Conservation (phyloP, 805 yeast genomes). For the Pichia cephalocereana region DNA sequence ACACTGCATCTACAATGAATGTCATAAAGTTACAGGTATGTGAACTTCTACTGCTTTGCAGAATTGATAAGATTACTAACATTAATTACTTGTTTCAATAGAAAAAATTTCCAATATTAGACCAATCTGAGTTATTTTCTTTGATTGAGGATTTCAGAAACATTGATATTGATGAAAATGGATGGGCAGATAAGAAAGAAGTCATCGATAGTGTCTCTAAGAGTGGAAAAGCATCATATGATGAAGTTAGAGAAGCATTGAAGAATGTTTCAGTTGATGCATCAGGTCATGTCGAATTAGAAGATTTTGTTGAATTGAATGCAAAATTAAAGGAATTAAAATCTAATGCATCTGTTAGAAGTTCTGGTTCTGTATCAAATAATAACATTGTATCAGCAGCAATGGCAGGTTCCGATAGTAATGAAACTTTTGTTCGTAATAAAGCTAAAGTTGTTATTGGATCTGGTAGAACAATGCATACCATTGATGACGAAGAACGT, state of each 20-base stretch:
- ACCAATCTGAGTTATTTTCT: conserved; percentile 78
- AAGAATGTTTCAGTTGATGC: conserved; percentile 91
- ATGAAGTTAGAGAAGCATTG: conserved; percentile 87
- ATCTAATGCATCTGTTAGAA: background rate
- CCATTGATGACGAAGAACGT: conserved; percentile 95
- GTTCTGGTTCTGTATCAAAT: conserved; percentile 11
- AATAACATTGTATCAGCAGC: background rate
- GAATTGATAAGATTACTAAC: background rate
- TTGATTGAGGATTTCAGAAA: conserved; percentile 80
- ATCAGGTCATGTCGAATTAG: conserved; percentile 92
- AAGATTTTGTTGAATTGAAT: conserved; percentile 79
- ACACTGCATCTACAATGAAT: conserved; percentile 35
- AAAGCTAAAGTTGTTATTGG: conserved; percentile 69
- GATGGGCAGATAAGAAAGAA: conserved; percentile 88
- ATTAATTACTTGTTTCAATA: conserved; percentile 15
- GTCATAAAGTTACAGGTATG: conserved; percentile 54
- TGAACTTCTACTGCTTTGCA: background rate
- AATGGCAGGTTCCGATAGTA: conserved; percentile 16
- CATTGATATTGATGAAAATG: conserved; percentile 85
- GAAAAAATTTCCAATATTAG: conserved; percentile 78
- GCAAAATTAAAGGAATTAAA: conserved; percentile 63
- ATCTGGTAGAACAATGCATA: conserved; percentile 85
- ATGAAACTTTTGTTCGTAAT: conserved; percentile 33
- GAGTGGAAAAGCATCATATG: conserved; percentile 76
- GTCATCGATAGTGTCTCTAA: conserved; percentile 77